Percentiles rank a stretch among this genome's conserved stretches.
Conservation (phyloP, 2,329 filamentous ascomycete species). For the Endoconidiophora laricicola region DNA sequence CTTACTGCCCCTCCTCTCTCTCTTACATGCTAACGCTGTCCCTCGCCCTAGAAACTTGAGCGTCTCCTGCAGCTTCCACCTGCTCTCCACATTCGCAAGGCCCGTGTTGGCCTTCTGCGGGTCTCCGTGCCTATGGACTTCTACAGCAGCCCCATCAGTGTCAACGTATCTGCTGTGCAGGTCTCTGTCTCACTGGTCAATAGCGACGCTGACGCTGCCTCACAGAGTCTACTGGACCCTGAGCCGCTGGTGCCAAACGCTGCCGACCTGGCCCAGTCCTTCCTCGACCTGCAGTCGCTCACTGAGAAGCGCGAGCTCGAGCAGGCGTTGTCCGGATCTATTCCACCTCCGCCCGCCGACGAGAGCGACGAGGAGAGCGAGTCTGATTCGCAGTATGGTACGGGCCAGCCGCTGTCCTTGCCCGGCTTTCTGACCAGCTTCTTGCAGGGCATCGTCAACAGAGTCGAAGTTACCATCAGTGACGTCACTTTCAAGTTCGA, state of each 20-base stretch:
- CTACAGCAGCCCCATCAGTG: constrained; percentile 64
- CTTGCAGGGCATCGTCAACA: constrained; percentile 56
- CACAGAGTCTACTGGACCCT: constrained; percentile 10
- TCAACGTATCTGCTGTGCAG: constrained; percentile 69
- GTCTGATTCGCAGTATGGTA: constrained; percentile 40
- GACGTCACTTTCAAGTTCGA: constrained; percentile 51
- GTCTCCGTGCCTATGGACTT: constrained; percentile 79
- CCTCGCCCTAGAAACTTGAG: constrained; percentile 57
- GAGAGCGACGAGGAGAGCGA: constrained; percentile 40
- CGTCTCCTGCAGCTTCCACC: constrained; percentile 57
- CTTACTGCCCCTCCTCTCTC: not conserved
- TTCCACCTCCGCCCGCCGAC: constrained; percentile 41
- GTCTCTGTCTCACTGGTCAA: constrained; percentile 42
- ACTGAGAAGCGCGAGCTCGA: constrained; percentile 52
- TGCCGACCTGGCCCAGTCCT: constrained; percentile 59
- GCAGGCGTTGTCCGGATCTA: constrained; percentile 47
- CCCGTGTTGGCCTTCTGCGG: constrained; percentile 58
- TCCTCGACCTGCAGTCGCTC: constrained; percentile 53
- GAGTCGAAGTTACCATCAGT: constrained; percentile 48
- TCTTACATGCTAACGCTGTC: constrained; percentile 1
- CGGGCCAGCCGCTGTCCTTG: constrained; percentile 51
- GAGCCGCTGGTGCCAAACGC: constrained; percentile 43
- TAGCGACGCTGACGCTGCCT: not conserved
- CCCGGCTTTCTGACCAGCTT: constrained; percentile 56
- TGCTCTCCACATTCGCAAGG: constrained; percentile 53